Evolutionary conservation across 768 basidiomycete genomes (phyloP).

Genomic region (Pisolithus marmoratus): DNA sequence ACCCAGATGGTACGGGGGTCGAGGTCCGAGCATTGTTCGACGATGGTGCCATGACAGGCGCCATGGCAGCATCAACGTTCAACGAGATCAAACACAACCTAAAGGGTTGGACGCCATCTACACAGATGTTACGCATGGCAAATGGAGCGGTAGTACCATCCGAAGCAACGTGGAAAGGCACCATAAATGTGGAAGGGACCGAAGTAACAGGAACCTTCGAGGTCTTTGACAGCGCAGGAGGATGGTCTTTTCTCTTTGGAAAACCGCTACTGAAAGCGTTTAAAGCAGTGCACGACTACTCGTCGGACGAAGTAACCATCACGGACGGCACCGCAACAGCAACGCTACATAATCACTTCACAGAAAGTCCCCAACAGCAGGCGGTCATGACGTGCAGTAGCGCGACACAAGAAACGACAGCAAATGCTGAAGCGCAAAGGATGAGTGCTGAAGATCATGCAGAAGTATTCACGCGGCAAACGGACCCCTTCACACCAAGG

Average conservation of each 20-base stretch:
- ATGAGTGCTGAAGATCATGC: no score
- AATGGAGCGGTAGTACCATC: slow-evolving; percentile 13
- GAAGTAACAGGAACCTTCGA: background rate
- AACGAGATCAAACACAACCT: background rate
- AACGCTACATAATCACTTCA: background rate
- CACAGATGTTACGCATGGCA: slow-evolving; percentile 26
- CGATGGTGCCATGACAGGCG: background rate
- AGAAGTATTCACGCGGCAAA: no score
- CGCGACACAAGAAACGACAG: no score
- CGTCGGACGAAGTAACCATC: slow-evolving; percentile 1
- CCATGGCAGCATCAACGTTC: background rate
- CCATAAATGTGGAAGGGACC: background rate
- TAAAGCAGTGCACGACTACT: slow-evolving; percentile 21
- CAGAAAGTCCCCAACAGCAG: no score
- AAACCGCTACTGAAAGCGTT: slow-evolving; percentile 22
- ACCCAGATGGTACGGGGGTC: background rate
- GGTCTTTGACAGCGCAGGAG: slow-evolving; percentile 16
- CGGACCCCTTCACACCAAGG: no score
- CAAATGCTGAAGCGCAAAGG: no score
- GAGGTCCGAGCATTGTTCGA: background rate
- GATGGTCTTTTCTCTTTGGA: slow-evolving; percentile 25
- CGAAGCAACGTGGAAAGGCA: slow-evolving; percentile 7
- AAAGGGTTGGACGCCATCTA: background rate
- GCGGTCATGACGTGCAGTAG: no score
- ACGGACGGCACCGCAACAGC: background rate